phyloP scores from a whole-genome alignment of 2,329 filamentous ascomycete species.

The Acephala macrosclerotiorum region DNA sequence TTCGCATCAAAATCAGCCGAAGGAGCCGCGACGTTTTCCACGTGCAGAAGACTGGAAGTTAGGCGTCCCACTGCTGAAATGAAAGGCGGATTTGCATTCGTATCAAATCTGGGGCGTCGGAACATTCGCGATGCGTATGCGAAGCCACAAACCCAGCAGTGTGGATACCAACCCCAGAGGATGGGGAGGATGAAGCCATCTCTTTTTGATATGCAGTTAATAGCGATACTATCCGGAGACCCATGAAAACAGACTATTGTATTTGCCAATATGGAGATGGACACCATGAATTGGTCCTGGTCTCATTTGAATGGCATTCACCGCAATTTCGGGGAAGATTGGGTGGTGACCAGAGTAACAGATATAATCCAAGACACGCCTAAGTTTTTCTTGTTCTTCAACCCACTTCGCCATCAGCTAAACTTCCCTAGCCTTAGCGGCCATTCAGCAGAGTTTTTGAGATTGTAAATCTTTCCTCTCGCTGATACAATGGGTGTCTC shows the following conservation, averaged over 20 bases:
- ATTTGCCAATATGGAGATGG: conserved; percentile 1
- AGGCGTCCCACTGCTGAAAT: neutral
- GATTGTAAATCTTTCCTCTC: neutral
- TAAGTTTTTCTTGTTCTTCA: neutral
- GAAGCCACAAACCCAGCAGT: neutral
- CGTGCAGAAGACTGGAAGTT: neutral
- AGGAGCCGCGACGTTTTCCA: neutral
- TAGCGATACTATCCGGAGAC: neutral
- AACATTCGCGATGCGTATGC: neutral
- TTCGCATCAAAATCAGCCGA: no score
- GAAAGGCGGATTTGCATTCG: neutral
- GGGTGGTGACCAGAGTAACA: neutral
- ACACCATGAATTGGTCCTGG: neutral
- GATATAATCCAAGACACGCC: neutral
- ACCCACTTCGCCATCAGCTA: neutral
- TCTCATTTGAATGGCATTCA: neutral
- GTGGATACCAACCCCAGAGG: neutral
- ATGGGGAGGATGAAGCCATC: neutral
- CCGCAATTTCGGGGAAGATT: neutral
- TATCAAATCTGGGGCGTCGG: neutral
- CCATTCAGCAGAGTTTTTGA: conserved; percentile 5
- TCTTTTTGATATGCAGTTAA: conserved; percentile 2
- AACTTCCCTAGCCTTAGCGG: neutral
- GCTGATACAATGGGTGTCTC: conserved; percentile 6
- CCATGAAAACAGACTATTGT: neutral